Conservation (phyloP, 1,139 yeast genomes). For the Yamadazyma dendronema region DNA sequence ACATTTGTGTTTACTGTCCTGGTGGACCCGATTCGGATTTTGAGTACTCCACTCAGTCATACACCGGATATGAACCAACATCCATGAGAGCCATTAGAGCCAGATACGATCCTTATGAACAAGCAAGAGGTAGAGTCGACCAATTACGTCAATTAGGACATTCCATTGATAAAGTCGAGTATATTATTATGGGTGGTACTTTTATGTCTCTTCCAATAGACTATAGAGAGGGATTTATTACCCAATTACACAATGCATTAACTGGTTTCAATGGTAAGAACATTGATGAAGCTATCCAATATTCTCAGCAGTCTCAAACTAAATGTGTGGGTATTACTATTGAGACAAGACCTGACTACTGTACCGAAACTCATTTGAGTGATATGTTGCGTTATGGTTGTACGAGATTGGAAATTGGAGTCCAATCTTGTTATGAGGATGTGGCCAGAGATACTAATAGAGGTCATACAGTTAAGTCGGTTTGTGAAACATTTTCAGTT, state of each 20-base stretch:
- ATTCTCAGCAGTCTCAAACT: conserved; percentile 91
- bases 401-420: conserved; percentile 95
- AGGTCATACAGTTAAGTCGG: conserved; percentile 96
- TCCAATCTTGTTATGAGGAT: conserved; percentile 95
- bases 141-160: conserved; percentile 95
- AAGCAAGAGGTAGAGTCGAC: conserved; percentile 96
- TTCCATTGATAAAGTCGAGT: conserved; percentile 94
- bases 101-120: conserved; percentile 96
- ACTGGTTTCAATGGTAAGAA: conserved; percentile 90
- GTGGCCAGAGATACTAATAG: conserved; percentile 98
- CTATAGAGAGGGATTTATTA: conserved; percentile 84
- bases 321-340: conserved; percentile 98
- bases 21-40: conserved; percentile 99
- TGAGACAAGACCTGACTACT: conserved; percentile 98
- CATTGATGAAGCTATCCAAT: conserved; percentile 85
- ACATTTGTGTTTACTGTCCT: conserved; percentile 97
- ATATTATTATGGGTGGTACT: conserved; percentile 98
- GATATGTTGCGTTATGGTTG: conserved; percentile 97
- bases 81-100: conserved; percentile 99
- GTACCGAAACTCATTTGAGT: conserved; percentile 92
- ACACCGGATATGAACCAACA: conserved; percentile 98
- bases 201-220: conserved; percentile 92
- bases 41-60: conserved; percentile 96
- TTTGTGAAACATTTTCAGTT: conserved; percentile 90
- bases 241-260: conserved; percentile 89